Base-by-base conservation (phyloP, 2,329 filamentous ascomycete species). In the Gnomoniopsis sp. region DNA sequence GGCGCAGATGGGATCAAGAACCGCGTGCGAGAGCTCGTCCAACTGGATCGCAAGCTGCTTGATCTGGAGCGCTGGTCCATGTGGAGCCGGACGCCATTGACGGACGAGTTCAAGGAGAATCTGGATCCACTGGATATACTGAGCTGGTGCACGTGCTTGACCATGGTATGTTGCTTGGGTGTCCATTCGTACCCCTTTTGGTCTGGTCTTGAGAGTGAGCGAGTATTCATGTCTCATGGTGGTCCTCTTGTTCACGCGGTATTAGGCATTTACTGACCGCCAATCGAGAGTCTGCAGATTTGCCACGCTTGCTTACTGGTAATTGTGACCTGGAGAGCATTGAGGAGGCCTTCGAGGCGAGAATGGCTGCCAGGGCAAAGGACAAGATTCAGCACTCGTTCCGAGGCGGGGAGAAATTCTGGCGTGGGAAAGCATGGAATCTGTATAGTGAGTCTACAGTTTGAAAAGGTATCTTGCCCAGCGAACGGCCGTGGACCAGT, bases 1-100 rank as follows among this genome's bases (percentile, higher is more conserved):
- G 69, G 70, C n/a, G 69, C 69, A 15, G 69, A 71, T 51, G 69
- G 70, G 19, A 56, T 71, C 52, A 65, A 55, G 52, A 71, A 68
- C 59, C 64, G 65, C 19, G 68, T 71, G 56, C 69, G 70, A 19
- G 66, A 61, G 55, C 68, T 69, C 48, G 62, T 72, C 8, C 70
- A 69, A 54, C 68, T 69, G 38, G 47, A 65, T 38, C 68, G 68
- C 43, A 68, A 61, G 49, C 62, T 70, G 30, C 65, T 71, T 11
- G 65, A 70, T 47, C 51, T 71, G 43, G 68, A 70, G 30, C 68
- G 69, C 56, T 70, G 68, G 67, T 59, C 70, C 23, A 59, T 70
- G 57, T 72, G 70, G 70, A 67, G 67, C 36, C 66, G 68, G 14
- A 69, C 69, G 21, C 64, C 63, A 19, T 53, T 70, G 54, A 69